A percentile compares a stretch with the other conserved stretches of the same genome.
Conservation (phyloP, 2,329 filamentous ascomycete species). For the Colletotrichum destructivum region DNA sequence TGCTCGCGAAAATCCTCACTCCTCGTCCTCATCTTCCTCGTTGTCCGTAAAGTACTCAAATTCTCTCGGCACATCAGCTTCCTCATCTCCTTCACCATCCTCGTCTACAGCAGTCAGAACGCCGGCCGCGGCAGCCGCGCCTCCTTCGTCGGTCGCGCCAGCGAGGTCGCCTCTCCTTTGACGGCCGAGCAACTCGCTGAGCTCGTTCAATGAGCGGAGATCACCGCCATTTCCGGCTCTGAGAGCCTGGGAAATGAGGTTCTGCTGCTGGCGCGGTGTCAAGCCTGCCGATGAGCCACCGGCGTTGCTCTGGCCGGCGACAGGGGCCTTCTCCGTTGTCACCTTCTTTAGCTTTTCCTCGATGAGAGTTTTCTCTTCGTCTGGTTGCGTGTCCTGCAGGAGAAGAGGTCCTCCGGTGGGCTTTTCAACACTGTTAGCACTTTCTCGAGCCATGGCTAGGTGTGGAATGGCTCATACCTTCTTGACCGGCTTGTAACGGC, state of each 20-base stretch:
- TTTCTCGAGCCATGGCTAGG: slow-evolving; percentile 37
- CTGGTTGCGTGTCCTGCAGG: slow-evolving; percentile 86
- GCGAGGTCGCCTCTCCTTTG: slow-evolving; percentile 44
- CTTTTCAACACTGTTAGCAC: slow-evolving; percentile 68
- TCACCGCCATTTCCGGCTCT: slow-evolving; percentile 46
- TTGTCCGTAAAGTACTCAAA: slow-evolving; percentile 86
- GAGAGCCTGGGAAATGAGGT: slow-evolving; percentile 47
- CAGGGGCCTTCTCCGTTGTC: slow-evolving; percentile 73
- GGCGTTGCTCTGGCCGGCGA: slow-evolving; percentile 59
- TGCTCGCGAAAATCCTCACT: slow-evolving; percentile 11
- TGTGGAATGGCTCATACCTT: slow-evolving; percentile 70
- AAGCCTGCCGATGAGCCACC: slow-evolving; percentile 52
- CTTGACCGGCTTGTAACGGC: slow-evolving; percentile 91
- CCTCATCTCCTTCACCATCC: slow-evolving; percentile 80
- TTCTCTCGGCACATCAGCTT: slow-evolving; percentile 78
- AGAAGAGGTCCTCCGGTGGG: slow-evolving; percentile 94
- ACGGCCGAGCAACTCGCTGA: slow-evolving; percentile 60
- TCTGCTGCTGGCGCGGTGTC: slow-evolving; percentile 47
- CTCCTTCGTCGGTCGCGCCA: slow-evolving; percentile 64
- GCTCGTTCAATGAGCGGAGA: slow-evolving; percentile 56
- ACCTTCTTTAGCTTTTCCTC: slow-evolving; percentile 95
- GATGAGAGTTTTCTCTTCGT: slow-evolving; percentile 83
- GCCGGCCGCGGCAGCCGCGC: slow-evolving; percentile 81
- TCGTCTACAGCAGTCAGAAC: slow-evolving; percentile 92
- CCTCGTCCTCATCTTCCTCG: slow-evolving; percentile 65